phyloP scores from a whole-genome alignment of 805 yeast species.

The Myxozyma vanderwaltii region DNA sequence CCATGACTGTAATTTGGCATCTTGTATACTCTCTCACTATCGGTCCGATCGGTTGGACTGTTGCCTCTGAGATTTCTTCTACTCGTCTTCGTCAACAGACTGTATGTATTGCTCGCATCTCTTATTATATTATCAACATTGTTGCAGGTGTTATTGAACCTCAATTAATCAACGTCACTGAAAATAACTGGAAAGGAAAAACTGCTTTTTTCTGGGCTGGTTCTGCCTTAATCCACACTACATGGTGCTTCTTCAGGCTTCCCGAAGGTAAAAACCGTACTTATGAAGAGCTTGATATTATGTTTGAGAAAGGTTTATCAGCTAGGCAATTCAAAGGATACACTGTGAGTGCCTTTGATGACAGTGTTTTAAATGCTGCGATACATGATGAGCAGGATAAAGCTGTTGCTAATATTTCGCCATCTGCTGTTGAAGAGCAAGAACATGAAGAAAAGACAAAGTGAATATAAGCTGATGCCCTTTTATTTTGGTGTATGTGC shows the following conservation, averaged over 20 bases:
- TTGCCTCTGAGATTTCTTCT: slow-evolving; percentile 50
- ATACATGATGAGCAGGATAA: not conserved
- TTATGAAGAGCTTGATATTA: slow-evolving; percentile 59
- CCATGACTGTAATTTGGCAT: slow-evolving; percentile 51
- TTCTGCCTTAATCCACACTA: slow-evolving; percentile 39
- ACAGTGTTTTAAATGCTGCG: not conserved
- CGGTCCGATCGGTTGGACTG: slow-evolving; percentile 50
- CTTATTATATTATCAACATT: slow-evolving; percentile 35
- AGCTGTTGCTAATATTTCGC: too few species aligned
- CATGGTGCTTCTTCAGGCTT: slow-evolving; percentile 54
- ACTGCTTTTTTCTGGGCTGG: slow-evolving; percentile 43
- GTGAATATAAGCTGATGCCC: not conserved
- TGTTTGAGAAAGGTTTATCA: slow-evolving; percentile 44
- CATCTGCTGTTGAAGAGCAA: not conserved
- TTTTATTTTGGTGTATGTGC: too few species aligned
- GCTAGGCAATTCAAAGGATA: slow-evolving; percentile 15
- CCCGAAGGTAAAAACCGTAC: slow-evolving; percentile 65
- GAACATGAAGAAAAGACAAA: not conserved
- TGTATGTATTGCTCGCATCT: slow-evolving; percentile 47
- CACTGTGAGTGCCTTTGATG: not conserved
- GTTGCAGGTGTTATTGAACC: slow-evolving; percentile 42
- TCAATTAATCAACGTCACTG: slow-evolving; percentile 52
- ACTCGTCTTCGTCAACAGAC: slow-evolving; percentile 49
- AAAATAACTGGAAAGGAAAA: slow-evolving; percentile 39
- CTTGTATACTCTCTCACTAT: slow-evolving; percentile 50